phyloP scores from a whole-genome alignment of 208 protist species.

The Phytomonas sp. region DNA sequence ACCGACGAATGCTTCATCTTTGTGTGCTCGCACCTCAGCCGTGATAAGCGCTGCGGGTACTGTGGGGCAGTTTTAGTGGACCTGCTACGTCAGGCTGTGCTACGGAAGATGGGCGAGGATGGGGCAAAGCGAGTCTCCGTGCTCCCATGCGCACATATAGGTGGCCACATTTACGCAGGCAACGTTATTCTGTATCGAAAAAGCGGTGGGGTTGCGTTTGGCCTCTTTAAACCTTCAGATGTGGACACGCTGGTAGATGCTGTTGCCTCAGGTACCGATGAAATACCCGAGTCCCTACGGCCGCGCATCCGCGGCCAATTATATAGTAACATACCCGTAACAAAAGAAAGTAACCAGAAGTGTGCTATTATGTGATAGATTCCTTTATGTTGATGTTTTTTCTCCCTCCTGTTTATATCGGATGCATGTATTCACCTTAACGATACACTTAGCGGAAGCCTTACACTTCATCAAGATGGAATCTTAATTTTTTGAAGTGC shows the following conservation, averaged over 20 bases:
- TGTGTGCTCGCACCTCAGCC: conserved; percentile 69
- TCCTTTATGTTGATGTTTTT: conserved; percentile 11
- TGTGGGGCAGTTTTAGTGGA: conserved; percentile 82
- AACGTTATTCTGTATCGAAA: conserved; percentile 87
- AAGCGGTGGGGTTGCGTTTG: conserved; percentile 78
- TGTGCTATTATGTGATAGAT: conserved; percentile 5
- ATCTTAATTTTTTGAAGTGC: neutral
- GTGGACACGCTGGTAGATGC: conserved; percentile 48
- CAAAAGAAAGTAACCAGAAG: conserved; percentile 4
- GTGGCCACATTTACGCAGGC: conserved; percentile 87
- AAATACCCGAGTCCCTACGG: conserved; percentile 44
- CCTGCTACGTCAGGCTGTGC: conserved; percentile 57
- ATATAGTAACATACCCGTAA: conserved; percentile 1
- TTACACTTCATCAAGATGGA: neutral
- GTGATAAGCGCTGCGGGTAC: conserved; percentile 83
- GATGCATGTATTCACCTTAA: neutral
- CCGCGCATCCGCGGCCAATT: conserved; percentile 52
- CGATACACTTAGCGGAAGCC: neutral
- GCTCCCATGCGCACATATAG: conserved; percentile 72
- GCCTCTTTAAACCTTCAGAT: conserved; percentile 75
- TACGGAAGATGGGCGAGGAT: conserved; percentile 23
- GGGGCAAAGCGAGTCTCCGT: conserved; percentile 40
- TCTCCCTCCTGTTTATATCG: conserved; percentile 11
- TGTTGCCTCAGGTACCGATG: conserved; percentile 32
- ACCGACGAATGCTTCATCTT: conserved; percentile 81